Evolutionary conservation across 169 alveolate species (phyloP), one percentile per base, ranked within the genome.

Genomic region (Plasmodium fragile): DNA sequence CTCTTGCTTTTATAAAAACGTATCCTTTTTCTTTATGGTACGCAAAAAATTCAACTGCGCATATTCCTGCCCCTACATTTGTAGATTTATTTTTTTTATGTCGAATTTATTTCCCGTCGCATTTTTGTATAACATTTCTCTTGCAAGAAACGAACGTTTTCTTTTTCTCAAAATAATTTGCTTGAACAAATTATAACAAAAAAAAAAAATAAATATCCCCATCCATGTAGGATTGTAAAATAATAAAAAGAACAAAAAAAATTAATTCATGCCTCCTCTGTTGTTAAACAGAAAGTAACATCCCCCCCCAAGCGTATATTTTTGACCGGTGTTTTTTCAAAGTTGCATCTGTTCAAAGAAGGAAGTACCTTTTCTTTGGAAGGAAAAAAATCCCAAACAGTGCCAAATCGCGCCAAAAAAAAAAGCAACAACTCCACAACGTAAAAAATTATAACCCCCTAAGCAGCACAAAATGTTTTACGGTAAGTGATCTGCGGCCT

Each of bases 401-500:
- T 16, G 18, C 52, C 39, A 70, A 70, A 70, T 6, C 43, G 18
- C 59, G 59, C 34, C 11, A n/a, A n/a, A n/a, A 39, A 39, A 39
- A 75, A 75, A 18, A 30, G 4, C n/a, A 75, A 5, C n/a, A 75
- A 75, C 82, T 5, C 59, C 10, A 75, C 11, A 11, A 34, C 28
- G 28, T 8, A n/a, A 22, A 30, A n/a, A 16, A 36, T 3, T 73
- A 72, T 75, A 30, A 30, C 36, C 28, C 49, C 43, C 49, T 32
- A 59, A 32, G 1, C 36, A 45, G 79, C 45, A 49, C 94, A 89
- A 59, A 79, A 89, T 89, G 94, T 89, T 89, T 89, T 89, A 89
- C 55, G 94, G 94, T 89, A 72, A 89, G 93, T 75, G 18, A 82
- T 28, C 25, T 30, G 18, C 69, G 71, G 4, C 39, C 1, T 6